A percentile compares a stretch with the other conserved stretches of the same genome.
Evolutionary conservation across 164 flowering plant genomes (phyloP).

Genomic region (Kingdonia uniflora): DNA sequence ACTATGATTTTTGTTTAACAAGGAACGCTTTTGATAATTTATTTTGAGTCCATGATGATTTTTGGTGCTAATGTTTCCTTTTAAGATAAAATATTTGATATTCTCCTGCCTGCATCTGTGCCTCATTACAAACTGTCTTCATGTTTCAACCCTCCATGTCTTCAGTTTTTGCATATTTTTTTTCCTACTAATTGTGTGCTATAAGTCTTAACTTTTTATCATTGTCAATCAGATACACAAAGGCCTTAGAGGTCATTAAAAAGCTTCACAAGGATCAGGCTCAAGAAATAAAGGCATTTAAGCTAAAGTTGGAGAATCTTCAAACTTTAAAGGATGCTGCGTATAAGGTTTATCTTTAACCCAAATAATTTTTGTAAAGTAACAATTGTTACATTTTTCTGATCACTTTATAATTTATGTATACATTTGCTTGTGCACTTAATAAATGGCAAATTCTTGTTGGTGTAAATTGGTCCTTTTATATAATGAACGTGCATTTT

Average conservation of each 20-base stretch:
- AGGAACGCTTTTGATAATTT: no score
- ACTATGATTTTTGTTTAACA: no score
- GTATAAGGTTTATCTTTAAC: conserved; percentile 43
- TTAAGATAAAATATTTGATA: no score
- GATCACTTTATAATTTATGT: no score
- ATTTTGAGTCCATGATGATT: no score
- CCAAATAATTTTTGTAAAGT: no score
- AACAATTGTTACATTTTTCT: no score
- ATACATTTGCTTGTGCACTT: no score
- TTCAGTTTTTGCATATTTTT: background rate
- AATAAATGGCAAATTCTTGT: no score
- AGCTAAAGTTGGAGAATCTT: conserved; percentile 83
- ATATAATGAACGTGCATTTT: no score
- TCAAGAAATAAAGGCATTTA: conserved; percentile 87
- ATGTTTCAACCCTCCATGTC: background rate
- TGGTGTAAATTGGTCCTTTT: no score
- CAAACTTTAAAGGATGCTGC: conserved; percentile 93
- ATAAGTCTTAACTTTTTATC: background rate
- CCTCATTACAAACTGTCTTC: background rate
- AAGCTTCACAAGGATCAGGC: conserved; percentile 98
- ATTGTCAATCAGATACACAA: conserved; percentile 56
- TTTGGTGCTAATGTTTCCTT: no score
- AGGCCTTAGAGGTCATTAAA: conserved; percentile 94
- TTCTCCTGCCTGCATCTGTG: background rate
- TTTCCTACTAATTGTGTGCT: background rate